Evolutionary conservation across 2,329 filamentous ascomycete genomes (phyloP).

Genomic region (Endothia cerciana): DNA sequence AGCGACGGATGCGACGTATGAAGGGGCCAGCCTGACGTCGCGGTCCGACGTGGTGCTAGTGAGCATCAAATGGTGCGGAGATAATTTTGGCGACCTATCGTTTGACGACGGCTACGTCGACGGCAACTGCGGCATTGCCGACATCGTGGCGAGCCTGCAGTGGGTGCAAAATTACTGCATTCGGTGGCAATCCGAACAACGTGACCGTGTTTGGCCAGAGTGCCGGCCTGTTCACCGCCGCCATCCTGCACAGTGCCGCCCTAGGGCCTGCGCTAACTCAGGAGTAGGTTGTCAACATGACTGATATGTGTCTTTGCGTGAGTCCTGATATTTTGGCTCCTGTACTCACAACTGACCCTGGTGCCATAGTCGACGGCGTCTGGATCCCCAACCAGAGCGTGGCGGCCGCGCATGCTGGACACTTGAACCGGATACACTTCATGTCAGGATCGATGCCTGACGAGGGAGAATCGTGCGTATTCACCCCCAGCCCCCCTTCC

Average conservation of each 20-base stretch:
- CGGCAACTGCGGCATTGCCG: constrained; percentile 24
- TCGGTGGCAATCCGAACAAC: constrained; percentile 4
- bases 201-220: not conserved
- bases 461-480: too few relatives aligned
- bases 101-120: not conserved
- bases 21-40: constrained; percentile 53
- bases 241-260: too few relatives aligned
- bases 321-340: too few relatives aligned
- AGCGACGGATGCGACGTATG: constrained; percentile 36
- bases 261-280: not conserved
- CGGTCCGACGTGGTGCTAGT: not conserved
- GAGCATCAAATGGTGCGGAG: not conserved
- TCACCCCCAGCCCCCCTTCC: too few relatives aligned
- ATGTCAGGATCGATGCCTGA: not conserved
- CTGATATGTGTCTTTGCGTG: not conserved
- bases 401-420: too few relatives aligned
- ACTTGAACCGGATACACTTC: not conserved
- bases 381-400: too few relatives aligned
- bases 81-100: not conserved
- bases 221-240: not conserved
- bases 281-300: not conserved
- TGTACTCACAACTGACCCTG: too few relatives aligned
- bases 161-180: constrained; percentile 8
- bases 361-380: too few relatives aligned
- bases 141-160: constrained; percentile 18